A percentile compares a stretch with the other conserved stretches of the same genome.
phyloP scores from a whole-genome alignment of 805 yeast species.

The Wickerhamiella kazuoi region DNA sequence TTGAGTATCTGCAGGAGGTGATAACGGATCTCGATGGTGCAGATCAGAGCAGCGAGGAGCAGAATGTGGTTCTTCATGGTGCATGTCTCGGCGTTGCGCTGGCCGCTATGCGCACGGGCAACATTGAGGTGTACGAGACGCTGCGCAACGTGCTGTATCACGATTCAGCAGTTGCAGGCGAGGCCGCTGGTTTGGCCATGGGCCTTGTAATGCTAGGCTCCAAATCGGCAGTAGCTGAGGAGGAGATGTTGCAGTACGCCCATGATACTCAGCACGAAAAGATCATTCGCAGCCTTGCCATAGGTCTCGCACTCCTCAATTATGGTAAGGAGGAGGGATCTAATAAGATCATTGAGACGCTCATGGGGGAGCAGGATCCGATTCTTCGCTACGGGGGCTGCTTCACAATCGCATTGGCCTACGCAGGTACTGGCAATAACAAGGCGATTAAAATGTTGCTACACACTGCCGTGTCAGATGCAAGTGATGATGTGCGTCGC shows the following conservation, averaged over 20 bases:
- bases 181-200: slow-evolving; percentile 92
- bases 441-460: slow-evolving; percentile 68
- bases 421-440: slow-evolving; percentile 90
- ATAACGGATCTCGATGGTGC: slow-evolving; percentile 33
- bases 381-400: slow-evolving; percentile 92
- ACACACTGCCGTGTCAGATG: slow-evolving; percentile 91
- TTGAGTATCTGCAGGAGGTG: slow-evolving; percentile 54
- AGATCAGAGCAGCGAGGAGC: slow-evolving; percentile 23
- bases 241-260: slow-evolving; percentile 79
- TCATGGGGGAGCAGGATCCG: slow-evolving; percentile 61
- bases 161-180: slow-evolving; percentile 88
- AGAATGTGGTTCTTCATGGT: slow-evolving; percentile 83
- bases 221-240: slow-evolving; percentile 45
- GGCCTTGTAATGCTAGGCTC: slow-evolving; percentile 92
- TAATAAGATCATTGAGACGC: slow-evolving; percentile 43
- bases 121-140: slow-evolving; percentile 57
- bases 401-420: slow-evolving; percentile 83
- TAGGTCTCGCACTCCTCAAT: slow-evolving; percentile 72
- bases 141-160: slow-evolving; percentile 68
- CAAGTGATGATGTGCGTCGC: slow-evolving; percentile 90
- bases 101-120: slow-evolving; percentile 86
- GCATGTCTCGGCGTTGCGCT: slow-evolving; percentile 91
- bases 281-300: slow-evolving; percentile 79
- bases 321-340: slow-evolving; percentile 77
- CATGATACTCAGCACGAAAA: slow-evolving; percentile 93